phyloP scores from a whole-genome alignment of 257 asterid species.

The Striga asiatica region DNA sequence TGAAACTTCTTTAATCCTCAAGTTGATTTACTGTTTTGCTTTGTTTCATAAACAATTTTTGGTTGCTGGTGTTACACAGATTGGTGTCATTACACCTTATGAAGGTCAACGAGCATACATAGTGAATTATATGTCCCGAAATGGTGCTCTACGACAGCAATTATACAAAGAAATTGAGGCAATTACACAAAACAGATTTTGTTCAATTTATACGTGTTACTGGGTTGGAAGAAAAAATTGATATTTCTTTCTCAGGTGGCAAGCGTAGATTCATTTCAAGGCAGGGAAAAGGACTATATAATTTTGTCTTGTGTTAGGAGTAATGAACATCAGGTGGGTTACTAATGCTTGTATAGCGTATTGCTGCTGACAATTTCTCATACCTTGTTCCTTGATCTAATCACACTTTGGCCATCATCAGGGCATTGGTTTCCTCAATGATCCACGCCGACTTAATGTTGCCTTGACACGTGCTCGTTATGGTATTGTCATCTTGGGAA shows the following conservation, averaged over 20 bases:
- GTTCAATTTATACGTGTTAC: background rate
- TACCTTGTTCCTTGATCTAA: background rate
- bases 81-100: slow-evolving; percentile 97
- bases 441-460: slow-evolving; percentile 96
- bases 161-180: slow-evolving; percentile 99
- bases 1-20: slow-evolving; percentile 4
- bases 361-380: background rate
- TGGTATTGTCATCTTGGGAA: slow-evolving; percentile 94
- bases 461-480: slow-evolving; percentile 99
- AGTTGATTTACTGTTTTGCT: slow-evolving; percentile 1
- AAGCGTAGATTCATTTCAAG: slow-evolving; percentile 97
- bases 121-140: slow-evolving; percentile 94
- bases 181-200: slow-evolving; percentile 8
- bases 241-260: slow-evolving; percentile 63
- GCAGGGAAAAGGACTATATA: slow-evolving; percentile 94
- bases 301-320: slow-evolving; percentile 97
- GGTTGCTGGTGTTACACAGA: slow-evolving; percentile 30
- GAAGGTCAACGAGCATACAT: slow-evolving; percentile 99
- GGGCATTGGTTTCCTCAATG: slow-evolving; percentile 99
- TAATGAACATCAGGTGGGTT: slow-evolving; percentile 92
- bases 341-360: background rate
- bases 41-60: slow-evolving; percentile 10
- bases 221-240: slow-evolving; percentile 4
- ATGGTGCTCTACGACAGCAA: slow-evolving; percentile 92
- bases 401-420: slow-evolving; percentile 18